Conservation (phyloP, 257 asterid species). For the Handroanthus guayacan region DNA sequence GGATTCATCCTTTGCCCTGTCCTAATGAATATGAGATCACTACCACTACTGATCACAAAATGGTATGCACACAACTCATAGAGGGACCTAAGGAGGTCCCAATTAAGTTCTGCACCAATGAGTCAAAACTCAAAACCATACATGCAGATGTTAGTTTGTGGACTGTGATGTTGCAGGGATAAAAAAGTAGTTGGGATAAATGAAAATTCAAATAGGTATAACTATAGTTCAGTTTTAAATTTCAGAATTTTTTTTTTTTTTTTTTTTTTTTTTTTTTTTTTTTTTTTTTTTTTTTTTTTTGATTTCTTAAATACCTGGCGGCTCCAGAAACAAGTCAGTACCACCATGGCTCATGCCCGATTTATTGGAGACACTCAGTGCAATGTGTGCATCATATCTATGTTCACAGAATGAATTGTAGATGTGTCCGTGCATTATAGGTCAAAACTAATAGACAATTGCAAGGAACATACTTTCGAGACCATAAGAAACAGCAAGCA, state of each 20-base stretch:
- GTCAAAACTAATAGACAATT: background rate
- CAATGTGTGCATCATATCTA: no score
- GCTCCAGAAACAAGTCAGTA: no score
- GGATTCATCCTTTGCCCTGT: constrained; percentile 30
- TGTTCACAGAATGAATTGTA: no score
- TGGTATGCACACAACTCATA: background rate
- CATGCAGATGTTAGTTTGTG: background rate
- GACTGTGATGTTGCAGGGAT: no score
- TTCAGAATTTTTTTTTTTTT: no score
- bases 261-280: no score
- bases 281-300: no score
- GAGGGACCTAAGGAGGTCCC: background rate
- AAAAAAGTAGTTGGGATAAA: no score
- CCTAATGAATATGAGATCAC: background rate
- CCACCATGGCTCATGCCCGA: background rate
- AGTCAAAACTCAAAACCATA: background rate
- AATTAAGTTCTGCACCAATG: background rate
- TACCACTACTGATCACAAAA: background rate
- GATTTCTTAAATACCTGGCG: no score
- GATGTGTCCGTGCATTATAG: background rate
- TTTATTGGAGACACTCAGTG: background rate
- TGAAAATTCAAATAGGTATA: no score
- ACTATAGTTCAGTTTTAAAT: no score
- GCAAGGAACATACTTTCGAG: background rate
- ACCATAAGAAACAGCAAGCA: background rate